These are phyloP conservation scores for Fimicolochytrium jonesii DNA, from an alignment of 192 early-diverging fungal species.

Conservation along the genomic window DNA sequence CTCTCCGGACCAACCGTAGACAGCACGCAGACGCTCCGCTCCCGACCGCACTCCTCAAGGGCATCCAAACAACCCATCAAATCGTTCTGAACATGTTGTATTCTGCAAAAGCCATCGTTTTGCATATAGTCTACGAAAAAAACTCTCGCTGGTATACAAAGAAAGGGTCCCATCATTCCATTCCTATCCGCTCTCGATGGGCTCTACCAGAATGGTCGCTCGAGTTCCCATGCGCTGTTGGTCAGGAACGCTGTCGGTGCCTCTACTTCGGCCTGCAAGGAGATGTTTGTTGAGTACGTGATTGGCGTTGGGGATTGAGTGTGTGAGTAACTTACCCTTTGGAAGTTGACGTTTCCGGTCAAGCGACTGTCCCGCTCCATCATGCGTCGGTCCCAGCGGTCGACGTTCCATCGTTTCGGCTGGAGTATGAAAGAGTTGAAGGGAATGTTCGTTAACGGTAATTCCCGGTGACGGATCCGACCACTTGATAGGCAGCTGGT, in stretches of 20 bases:
- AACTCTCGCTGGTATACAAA: no score
- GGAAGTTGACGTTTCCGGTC: constrained; percentile 56
- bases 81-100: no score
- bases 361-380: constrained; percentile 55
- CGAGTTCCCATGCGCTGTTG: constrained; percentile 49
- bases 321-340: constrained; percentile 29
- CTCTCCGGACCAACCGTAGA: no score
- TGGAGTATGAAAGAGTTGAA: constrained; percentile 13
- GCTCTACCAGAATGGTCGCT: constrained; percentile 34
- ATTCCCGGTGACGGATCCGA: neutral
- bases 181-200: no score
- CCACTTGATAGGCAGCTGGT: neutral
- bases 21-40: no score
- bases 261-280: constrained; percentile 29
- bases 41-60: no score
- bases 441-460: neutral
- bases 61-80: no score
- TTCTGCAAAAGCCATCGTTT: no score
- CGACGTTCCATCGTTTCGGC: constrained; percentile 51
- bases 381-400: constrained; percentile 55
- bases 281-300: neutral
- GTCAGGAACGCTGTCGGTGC: constrained; percentile 42
- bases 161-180: no score
- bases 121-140: no score
- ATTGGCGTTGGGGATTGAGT: neutral